Evolutionary conservation across 179 eudicot species (phyloP).

Genomic region (Silene vulgaris): DNA sequence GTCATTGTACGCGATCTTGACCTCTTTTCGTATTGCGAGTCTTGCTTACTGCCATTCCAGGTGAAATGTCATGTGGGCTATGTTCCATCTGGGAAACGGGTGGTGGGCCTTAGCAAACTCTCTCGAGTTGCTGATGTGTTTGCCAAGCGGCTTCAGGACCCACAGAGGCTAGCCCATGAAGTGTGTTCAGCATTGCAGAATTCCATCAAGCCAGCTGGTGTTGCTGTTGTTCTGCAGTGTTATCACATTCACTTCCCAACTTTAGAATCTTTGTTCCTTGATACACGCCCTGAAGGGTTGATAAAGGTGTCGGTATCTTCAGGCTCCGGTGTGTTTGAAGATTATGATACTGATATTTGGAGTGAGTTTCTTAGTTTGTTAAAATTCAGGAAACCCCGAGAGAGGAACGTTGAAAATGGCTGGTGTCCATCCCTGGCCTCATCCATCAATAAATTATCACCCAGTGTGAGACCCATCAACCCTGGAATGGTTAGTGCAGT

Average conservation of each 20-base stretch:
- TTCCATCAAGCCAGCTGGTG: slow-evolving; percentile 60
- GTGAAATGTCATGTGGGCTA: slow-evolving; percentile 80
- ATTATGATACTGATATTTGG: slow-evolving; percentile 47
- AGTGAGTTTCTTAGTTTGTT: slow-evolving; percentile 52
- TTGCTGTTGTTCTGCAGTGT: slow-evolving; percentile 66
- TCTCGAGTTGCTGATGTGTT: slow-evolving; percentile 70
- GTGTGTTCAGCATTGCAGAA: slow-evolving; percentile 54
- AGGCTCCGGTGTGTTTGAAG: slow-evolving; percentile 61
- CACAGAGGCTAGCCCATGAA: slow-evolving; percentile 69
- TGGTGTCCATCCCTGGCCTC: slow-evolving; percentile 61
- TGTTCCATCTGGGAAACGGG: slow-evolving; percentile 67
- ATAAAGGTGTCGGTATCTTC: slow-evolving; percentile 38
- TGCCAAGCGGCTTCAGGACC: slow-evolving; percentile 76
- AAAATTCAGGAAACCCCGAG: slow-evolving; percentile 37
- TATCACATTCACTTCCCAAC: slow-evolving; percentile 56
- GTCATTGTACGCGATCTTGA: slow-evolving; percentile 81
- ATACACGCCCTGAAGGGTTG: slow-evolving; percentile 41
- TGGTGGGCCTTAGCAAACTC: slow-evolving; percentile 81
- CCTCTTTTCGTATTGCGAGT: slow-evolving; percentile 76
- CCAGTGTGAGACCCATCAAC: slow-evolving; percentile 29
- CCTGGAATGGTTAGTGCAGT: slow-evolving; percentile 59
- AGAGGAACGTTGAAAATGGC: slow-evolving; percentile 20
- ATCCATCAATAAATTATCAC: slow-evolving; percentile 11
- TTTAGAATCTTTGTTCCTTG: slow-evolving; percentile 42
- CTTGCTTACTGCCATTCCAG: slow-evolving; percentile 76